These are phyloP conservation scores for Trichoderma erinaceum DNA, from an alignment of 495 filamentous ascomycete species.

Conservation along the genomic window DNA sequence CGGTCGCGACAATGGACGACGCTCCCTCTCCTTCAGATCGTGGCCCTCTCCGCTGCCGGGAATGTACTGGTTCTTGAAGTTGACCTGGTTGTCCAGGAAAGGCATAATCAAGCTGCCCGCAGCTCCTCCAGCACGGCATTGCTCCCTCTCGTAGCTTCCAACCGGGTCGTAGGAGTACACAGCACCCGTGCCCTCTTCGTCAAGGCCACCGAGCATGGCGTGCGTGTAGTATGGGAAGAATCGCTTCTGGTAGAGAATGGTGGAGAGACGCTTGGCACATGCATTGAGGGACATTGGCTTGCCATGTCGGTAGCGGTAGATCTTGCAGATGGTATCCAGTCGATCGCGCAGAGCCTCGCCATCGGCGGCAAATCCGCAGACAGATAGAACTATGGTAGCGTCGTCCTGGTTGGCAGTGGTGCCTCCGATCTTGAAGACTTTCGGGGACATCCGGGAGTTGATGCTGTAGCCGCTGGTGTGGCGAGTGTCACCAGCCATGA, in stretches of 20 bases:
- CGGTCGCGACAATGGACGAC: constrained; percentile 56
- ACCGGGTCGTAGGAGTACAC: constrained; percentile 97
- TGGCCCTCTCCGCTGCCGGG: constrained; percentile 83
- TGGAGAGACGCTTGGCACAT: constrained; percentile 85
- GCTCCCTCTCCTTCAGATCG: constrained; percentile 63
- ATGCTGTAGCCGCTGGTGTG: constrained; percentile 96
- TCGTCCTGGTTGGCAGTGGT: constrained; percentile 77
- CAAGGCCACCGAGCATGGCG: constrained; percentile 86
- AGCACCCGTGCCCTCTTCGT: constrained; percentile 90
- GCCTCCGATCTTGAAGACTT: constrained; percentile 93
- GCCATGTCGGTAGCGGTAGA: constrained; percentile 93
- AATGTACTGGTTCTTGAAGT: constrained; percentile 97
- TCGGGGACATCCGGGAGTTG: constrained; percentile 88
- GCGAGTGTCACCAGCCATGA: constrained; percentile 94
- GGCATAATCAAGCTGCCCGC: constrained; percentile 97
- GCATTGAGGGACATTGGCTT: constrained; percentile 89
- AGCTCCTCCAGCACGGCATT: constrained; percentile 92
- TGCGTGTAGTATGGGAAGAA: constrained; percentile 98
- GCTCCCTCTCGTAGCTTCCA: constrained; percentile 91
- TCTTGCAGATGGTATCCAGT: constrained; percentile 85
- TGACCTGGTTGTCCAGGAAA: constrained; percentile 98
- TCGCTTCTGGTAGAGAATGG: constrained; percentile 90
- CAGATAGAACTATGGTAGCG: constrained; percentile 79
- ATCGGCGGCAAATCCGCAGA: constrained; percentile 93
- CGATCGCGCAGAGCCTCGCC: constrained; percentile 84